Conservation (phyloP, 805 yeast genomes). For the Lipomyces orientalis region DNA sequence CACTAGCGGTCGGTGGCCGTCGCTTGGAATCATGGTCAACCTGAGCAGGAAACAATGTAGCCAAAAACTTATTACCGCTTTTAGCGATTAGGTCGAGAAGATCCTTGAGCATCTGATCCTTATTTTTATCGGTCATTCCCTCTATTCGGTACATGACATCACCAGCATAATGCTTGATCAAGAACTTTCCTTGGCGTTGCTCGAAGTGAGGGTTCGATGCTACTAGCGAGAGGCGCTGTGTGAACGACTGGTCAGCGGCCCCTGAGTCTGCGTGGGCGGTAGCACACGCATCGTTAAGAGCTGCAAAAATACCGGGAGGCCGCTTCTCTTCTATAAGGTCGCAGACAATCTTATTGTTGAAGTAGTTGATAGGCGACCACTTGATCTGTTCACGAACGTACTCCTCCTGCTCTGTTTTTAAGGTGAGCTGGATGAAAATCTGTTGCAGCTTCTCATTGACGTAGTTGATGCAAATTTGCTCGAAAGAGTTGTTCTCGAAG, state of each 20-base stretch:
- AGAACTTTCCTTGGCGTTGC: slow-evolving; percentile 81
- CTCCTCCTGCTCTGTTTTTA: slow-evolving; percentile 97
- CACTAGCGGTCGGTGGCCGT: slow-evolving; percentile 96
- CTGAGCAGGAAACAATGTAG: slow-evolving; percentile 64
- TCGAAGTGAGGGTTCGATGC: slow-evolving; percentile 86
- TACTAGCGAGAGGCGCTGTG: slow-evolving; percentile 87
- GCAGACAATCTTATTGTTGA: slow-evolving; percentile 95
- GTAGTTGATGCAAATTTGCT: slow-evolving; percentile 89
- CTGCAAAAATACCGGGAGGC: slow-evolving; percentile 97
- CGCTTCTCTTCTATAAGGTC: slow-evolving; percentile 91
- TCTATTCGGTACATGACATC: slow-evolving; percentile 91
- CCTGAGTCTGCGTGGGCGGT: slow-evolving; percentile 97
- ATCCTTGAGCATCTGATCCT: slow-evolving; percentile 90
- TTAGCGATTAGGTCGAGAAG: slow-evolving; percentile 77
- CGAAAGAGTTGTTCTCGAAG: slow-evolving; percentile 93
- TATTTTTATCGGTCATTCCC: slow-evolving; percentile 95
- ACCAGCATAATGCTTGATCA: slow-evolving; percentile 97
- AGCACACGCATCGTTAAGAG: slow-evolving; percentile 94
- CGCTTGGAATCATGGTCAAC: slow-evolving; percentile 72
- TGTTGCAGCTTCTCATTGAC: slow-evolving; percentile 97
- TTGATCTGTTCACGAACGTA: slow-evolving; percentile 92
- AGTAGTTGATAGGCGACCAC: slow-evolving; percentile 97
- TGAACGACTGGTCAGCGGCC: slow-evolving; percentile 96
- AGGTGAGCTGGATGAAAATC: slow-evolving; percentile 91
- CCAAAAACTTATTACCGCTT: slow-evolving; percentile 68